Base-by-base conservation (phyloP, 495 filamentous ascomycete species). In the Clavariopsis aquatica region DNA sequence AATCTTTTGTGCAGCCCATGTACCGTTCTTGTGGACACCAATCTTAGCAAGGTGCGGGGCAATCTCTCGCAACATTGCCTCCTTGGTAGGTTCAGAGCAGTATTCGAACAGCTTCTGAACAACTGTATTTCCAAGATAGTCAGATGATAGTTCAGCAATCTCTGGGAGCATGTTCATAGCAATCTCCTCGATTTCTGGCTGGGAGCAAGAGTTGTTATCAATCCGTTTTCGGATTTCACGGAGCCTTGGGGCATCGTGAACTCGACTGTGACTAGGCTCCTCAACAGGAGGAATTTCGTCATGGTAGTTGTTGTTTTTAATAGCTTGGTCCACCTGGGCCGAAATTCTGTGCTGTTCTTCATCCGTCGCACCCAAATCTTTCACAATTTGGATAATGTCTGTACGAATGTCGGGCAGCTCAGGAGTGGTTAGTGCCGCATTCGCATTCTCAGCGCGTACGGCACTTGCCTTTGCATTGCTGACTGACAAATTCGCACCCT, bases 1-100 rank as follows among this genome's bases (percentile, higher is more conserved):
- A 69, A 98, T 98, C 83, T 98, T 98, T 77, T 98, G 94, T 0
- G 93, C 94, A 60, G 94, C 94, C 94, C 94, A 98, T 5, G 94
- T 98, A 45, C 94, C 94, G 69, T 98, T 98, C 81, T 98, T 98
- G 82, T 98, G 94, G 38, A 96, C 86, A 57, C 94, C 94, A 75
- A 98, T 96, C 75, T 98, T 93, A 19, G 92, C 92, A 71, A 98
- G 83, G 74, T 96, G 93, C 57, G 92, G 93, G 12, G 90, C 82
- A 65, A 98, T 93, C 71, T 95, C 86, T 9, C 77, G 73, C 34
- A 98, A 82, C 95, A 98, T 98, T 43, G 88, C 85, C 77, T 96
- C 91, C 71, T 95, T 92, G 49, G 92, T 85, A 15, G 83, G 76
- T 71, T 98, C 94, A 0, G 92, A 96, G 77, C 93, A 97, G 75